Conservation (phyloP, 148 eudicot genomes). For the Heliosperma pusillum region DNA sequence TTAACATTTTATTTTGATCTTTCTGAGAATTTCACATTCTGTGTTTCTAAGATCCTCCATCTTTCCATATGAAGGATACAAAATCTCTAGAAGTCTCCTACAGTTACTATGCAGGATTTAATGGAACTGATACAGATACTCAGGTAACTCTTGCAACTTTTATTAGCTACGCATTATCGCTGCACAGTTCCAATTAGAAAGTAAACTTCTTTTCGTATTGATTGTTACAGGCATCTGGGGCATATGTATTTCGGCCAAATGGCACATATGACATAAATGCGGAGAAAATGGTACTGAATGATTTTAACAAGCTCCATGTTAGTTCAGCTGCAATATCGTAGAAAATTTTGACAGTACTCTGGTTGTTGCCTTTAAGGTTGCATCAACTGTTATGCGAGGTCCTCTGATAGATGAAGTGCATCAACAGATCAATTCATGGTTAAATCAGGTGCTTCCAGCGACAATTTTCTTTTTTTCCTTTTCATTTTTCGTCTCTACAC, state of each 20-base stretch:
- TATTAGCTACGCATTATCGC: not conserved
- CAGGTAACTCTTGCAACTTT: conserved; percentile 46
- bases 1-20: not conserved
- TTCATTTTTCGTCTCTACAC: not conserved
- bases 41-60: conserved; percentile 1
- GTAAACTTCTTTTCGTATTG: conserved; percentile 10
- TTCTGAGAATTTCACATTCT: not conserved
- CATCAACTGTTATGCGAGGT: conserved; percentile 64
- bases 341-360: not conserved
- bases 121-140: conserved; percentile 59
- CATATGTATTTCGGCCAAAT: conserved; percentile 76
- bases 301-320: not conserved
- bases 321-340: conserved; percentile 2
- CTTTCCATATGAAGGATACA: conserved; percentile 40
- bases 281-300: conserved; percentile 44
- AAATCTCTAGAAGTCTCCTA: conserved; percentile 48
- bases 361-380: conserved; percentile 42
- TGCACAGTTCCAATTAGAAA: not conserved
- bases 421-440: conserved; percentile 76
- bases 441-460: conserved; percentile 64
- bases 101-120: conserved; percentile 64
- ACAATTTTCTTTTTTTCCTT: not conserved
- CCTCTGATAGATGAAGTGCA: conserved; percentile 88
- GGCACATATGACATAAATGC: conserved; percentile 42
- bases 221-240: conserved; percentile 68